Evolutionary conservation across 495 filamentous ascomycete genomes (phyloP).

Genomic region (Chaetomium fimeti): DNA sequence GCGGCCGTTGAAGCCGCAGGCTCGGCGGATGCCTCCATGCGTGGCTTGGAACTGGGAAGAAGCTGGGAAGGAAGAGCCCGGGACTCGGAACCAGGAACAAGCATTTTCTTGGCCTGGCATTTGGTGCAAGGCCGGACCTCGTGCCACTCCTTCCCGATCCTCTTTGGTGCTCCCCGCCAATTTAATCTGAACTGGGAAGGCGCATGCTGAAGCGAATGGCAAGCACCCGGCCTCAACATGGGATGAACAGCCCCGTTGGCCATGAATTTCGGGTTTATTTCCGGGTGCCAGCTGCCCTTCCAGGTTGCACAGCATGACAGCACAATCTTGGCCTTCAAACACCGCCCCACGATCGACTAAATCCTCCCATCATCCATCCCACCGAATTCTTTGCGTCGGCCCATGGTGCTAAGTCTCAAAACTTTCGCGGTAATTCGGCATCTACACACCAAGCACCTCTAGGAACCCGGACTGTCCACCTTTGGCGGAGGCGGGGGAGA

Average conservation of each 20-base stretch:
- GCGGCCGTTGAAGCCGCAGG: background rate
- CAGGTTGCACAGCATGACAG: background rate
- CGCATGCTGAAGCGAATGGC: background rate
- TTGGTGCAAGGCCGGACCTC: background rate
- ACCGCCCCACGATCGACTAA: background rate
- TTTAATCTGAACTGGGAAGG: constrained; percentile 19
- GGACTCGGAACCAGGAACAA: background rate
- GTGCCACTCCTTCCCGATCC: constrained; percentile 12
- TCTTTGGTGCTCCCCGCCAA: constrained; percentile 3
- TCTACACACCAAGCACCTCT: constrained; percentile 14
- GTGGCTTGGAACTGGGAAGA: background rate
- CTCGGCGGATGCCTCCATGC: too few species aligned
- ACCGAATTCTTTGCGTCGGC: too few species aligned
- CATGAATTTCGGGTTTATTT: too few species aligned
- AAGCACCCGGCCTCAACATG: background rate
- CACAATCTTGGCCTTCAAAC: too few species aligned
- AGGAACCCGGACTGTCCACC: constrained; percentile 16
- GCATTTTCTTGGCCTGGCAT: background rate
- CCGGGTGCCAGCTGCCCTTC: too few species aligned
- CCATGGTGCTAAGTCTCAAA: too few species aligned
- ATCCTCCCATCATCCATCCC: background rate
- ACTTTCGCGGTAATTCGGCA: too few species aligned
- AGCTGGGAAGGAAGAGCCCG: background rate
- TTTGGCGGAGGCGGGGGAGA: constrained; percentile 1
- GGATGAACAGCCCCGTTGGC: background rate